These are phyloP conservation scores for Ceratobasidium sp. DNA, from an alignment of 1,284 basidiomycete genomes.

Conservation along the genomic window DNA sequence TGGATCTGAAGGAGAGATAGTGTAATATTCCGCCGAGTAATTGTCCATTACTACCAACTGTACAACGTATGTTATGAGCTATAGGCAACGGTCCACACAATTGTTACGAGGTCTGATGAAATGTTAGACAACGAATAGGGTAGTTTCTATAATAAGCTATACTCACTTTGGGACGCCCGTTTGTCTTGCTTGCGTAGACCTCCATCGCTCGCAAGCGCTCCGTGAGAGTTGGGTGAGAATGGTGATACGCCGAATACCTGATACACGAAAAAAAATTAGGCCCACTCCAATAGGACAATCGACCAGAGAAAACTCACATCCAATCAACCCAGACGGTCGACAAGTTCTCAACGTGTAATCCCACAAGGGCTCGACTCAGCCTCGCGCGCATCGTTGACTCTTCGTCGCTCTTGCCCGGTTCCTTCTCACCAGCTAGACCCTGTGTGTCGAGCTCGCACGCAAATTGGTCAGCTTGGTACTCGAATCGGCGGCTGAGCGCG, in stretches of 20 bases:
- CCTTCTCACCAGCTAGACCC: slow-evolving; percentile 51
- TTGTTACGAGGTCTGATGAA: neutral
- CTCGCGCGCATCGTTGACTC: slow-evolving; percentile 72
- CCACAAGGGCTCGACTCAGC: slow-evolving; percentile 77
- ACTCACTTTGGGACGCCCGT: slow-evolving; percentile 32
- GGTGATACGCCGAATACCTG: slow-evolving; percentile 89
- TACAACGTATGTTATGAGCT: neutral
- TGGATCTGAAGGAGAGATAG: neutral
- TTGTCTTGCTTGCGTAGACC: slow-evolving; percentile 48
- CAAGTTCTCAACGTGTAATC: slow-evolving; percentile 88
- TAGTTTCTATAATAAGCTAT: neutral
- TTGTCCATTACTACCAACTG: neutral
- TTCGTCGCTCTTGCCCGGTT: slow-evolving; percentile 48
- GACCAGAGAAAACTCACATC: slow-evolving; percentile 61
- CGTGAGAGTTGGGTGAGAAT: slow-evolving; percentile 89
- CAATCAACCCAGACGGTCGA: slow-evolving; percentile 91
- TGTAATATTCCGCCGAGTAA: neutral
- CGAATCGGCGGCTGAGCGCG: slow-evolving; percentile 79
- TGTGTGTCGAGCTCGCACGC: slow-evolving; percentile 64
- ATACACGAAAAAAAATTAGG: slow-evolving; percentile 17
- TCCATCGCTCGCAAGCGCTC: slow-evolving; percentile 85
- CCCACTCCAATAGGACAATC: neutral
- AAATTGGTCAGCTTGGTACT: slow-evolving; percentile 89
- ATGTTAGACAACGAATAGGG: neutral
- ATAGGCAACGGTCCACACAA: neutral